A percentile compares a stretch with the other conserved stretches of the same genome.
Conservation (phyloP, 192 early-diverging fungal genomes). For the Backusella luteola region DNA sequence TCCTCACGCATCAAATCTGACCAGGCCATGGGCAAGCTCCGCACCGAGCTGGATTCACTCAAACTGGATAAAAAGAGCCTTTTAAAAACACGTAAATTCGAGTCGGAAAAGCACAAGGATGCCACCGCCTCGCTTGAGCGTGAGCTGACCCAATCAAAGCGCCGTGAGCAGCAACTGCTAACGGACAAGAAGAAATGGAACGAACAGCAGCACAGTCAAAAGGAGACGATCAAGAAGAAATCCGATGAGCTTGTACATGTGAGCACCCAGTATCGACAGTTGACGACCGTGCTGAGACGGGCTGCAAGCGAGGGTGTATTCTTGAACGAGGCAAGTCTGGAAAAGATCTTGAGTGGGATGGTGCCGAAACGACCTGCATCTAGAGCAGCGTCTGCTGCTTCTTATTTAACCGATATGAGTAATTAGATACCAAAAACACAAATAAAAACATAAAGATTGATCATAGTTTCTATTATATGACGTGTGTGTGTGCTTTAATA, state of each 20-base stretch:
- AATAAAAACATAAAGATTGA: not conserved
- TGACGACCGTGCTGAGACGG: not conserved
- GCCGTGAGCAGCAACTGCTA: constrained; percentile 42
- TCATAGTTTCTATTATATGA: no score
- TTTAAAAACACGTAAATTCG: constrained; percentile 62
- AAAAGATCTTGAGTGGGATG: constrained; percentile 1
- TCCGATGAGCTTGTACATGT: constrained; percentile 40
- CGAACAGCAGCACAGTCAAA: constrained; percentile 40
- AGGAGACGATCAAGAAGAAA: constrained; percentile 52
- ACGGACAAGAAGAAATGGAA: constrained; percentile 45
- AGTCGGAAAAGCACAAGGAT: constrained; percentile 54
- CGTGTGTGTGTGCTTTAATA: no score
- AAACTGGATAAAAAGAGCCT: constrained; percentile 75
- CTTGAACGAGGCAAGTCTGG: constrained; percentile 16
- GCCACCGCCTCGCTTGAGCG: constrained; percentile 42
- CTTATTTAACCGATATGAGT: not conserved
- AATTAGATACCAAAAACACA: not conserved
- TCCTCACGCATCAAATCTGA: constrained; percentile 50
- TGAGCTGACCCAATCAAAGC: constrained; percentile 51
- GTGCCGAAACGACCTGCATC: not conserved
- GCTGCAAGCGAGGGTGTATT: constrained; percentile 8
- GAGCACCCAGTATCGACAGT: not conserved
- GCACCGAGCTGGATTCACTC: constrained; percentile 58
- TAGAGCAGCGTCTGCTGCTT: not conserved
- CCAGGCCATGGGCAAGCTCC: constrained; percentile 51